These are phyloP conservation scores for Suhomyces atakaporum DNA, from an alignment of 1,139 yeast species.

Conservation along the genomic window DNA sequence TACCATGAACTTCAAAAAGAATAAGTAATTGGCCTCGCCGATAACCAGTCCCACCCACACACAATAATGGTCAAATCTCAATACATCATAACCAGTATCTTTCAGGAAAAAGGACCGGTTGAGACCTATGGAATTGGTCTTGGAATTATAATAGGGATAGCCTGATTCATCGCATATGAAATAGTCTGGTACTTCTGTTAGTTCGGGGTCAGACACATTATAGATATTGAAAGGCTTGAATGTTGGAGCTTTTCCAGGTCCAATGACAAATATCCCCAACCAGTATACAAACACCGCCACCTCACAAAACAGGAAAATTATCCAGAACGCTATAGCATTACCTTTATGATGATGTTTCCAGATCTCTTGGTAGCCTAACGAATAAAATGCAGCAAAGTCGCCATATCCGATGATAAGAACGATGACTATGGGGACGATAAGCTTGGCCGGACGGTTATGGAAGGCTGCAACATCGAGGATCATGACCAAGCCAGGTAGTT, in stretches of 20 bases:
- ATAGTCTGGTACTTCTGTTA: slow-evolving; percentile 41
- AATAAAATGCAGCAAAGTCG: slow-evolving; percentile 35
- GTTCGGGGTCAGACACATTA: slow-evolving; percentile 17
- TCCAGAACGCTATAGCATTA: slow-evolving; percentile 41
- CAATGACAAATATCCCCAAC: slow-evolving; percentile 27
- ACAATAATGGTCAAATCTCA: slow-evolving; percentile 68
- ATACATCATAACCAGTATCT: slow-evolving; percentile 46
- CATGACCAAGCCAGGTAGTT: background rate
- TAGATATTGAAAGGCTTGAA: slow-evolving; percentile 32
- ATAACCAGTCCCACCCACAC: slow-evolving; percentile 61
- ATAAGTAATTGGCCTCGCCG: slow-evolving; percentile 55
- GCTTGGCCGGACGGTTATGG: slow-evolving; percentile 14
- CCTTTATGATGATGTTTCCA: slow-evolving; percentile 33
- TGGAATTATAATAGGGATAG: slow-evolving; percentile 60
- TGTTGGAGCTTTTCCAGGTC: slow-evolving; percentile 38
- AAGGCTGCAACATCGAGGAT: slow-evolving; percentile 17
- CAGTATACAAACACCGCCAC: slow-evolving; percentile 32
- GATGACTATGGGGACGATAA: slow-evolving; percentile 26
- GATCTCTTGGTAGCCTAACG: slow-evolving; percentile 40
- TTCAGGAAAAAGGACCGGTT: slow-evolving; percentile 60
- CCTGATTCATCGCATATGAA: slow-evolving; percentile 64
- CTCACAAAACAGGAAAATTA: slow-evolving; percentile 30
- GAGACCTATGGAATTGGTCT: slow-evolving; percentile 54
- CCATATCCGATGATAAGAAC: slow-evolving; percentile 31
- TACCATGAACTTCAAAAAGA: slow-evolving; percentile 51